These are phyloP conservation scores for Phytophthora quininea DNA, from an alignment of 352 stramenopile genomes.

Conservation along the genomic window DNA sequence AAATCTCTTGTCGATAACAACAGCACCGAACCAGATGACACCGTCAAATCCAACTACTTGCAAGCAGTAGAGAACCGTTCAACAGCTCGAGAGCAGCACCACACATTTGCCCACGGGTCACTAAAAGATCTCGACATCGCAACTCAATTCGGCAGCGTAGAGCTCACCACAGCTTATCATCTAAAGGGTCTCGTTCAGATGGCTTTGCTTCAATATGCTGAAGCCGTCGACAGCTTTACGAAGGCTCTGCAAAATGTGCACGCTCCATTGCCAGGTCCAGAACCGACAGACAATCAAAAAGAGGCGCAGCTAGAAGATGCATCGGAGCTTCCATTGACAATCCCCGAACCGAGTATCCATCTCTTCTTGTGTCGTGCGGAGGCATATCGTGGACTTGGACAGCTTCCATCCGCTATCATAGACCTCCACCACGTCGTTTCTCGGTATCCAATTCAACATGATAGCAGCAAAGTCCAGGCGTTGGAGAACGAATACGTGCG, in stretches of 20 bases:
- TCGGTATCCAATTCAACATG: constrained; percentile 27
- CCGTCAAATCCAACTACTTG: constrained; percentile 5
- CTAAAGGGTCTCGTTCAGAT: constrained; percentile 50
- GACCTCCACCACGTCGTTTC: constrained; percentile 48
- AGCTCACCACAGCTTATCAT: constrained; percentile 43
- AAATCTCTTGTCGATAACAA: constrained; percentile 3
- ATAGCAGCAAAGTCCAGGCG: constrained; percentile 19
- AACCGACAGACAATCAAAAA: constrained; percentile 18
- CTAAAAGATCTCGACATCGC: constrained; percentile 43
- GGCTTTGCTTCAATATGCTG: constrained; percentile 29
- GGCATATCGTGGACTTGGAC: constrained; percentile 49
- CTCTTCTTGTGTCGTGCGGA: constrained; percentile 54
- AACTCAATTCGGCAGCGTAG: constrained; percentile 25
- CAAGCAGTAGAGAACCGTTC: constrained; percentile 17
- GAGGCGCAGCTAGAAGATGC: constrained; percentile 14
- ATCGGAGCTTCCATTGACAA: neutral
- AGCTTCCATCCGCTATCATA: constrained; percentile 48
- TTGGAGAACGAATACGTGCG: constrained; percentile 25
- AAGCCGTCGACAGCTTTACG: constrained; percentile 52
- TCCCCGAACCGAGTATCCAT: constrained; percentile 34
- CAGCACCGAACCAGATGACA: constrained; percentile 6
- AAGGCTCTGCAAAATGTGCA: constrained; percentile 36
- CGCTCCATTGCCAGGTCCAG: constrained; percentile 4
- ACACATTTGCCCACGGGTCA: constrained; percentile 20
- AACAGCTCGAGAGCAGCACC: constrained; percentile 12